Conservation (phyloP, 1,139 yeast species). For the Kurtzmaniella quercitrusa region DNA sequence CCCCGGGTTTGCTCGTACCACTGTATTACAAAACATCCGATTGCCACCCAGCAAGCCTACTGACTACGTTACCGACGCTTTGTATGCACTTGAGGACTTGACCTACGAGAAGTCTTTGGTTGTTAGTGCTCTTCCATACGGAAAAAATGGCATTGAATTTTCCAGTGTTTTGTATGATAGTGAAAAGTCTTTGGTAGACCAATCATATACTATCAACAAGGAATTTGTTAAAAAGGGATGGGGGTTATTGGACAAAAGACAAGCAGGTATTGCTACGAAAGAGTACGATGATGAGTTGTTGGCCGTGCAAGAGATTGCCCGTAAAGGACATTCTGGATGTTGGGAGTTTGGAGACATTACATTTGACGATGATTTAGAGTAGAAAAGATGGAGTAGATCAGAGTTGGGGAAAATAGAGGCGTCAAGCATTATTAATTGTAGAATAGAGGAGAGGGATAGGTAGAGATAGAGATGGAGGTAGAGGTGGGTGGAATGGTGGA, state of each 20-base stretch:
- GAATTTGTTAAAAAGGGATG: conserved; percentile 61
- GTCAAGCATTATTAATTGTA: too few species aligned
- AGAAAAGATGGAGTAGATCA: neutral
- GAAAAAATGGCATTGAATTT: conserved; percentile 28
- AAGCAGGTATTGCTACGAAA: conserved; percentile 29
- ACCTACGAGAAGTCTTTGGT: conserved; percentile 56
- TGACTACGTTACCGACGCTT: conserved; percentile 58
- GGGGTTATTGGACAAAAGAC: conserved; percentile 51
- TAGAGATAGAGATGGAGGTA: too few species aligned
- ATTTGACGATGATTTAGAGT: conserved; percentile 46
- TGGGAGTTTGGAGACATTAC: conserved; percentile 83
- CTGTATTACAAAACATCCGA: conserved; percentile 51
- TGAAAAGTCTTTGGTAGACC: conserved; percentile 50
- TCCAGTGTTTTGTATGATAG: conserved; percentile 61
- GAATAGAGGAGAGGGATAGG: too few species aligned
- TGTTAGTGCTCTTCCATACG: conserved; percentile 40
- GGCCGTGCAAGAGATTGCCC: conserved; percentile 46
- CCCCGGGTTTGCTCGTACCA: conserved; percentile 58
- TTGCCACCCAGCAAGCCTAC: conserved; percentile 59
- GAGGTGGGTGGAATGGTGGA: too few species aligned
- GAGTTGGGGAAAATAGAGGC: neutral
- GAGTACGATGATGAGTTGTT: conserved; percentile 37
- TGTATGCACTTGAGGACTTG: conserved; percentile 52
- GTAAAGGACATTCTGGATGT: conserved; percentile 55
- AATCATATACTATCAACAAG: conserved; percentile 60